A percentile compares a stretch with the other conserved stretches of the same genome.
Evolutionary conservation across 1,139 yeast species (phyloP).

Genomic region (Protomyces macrosporus): DNA sequence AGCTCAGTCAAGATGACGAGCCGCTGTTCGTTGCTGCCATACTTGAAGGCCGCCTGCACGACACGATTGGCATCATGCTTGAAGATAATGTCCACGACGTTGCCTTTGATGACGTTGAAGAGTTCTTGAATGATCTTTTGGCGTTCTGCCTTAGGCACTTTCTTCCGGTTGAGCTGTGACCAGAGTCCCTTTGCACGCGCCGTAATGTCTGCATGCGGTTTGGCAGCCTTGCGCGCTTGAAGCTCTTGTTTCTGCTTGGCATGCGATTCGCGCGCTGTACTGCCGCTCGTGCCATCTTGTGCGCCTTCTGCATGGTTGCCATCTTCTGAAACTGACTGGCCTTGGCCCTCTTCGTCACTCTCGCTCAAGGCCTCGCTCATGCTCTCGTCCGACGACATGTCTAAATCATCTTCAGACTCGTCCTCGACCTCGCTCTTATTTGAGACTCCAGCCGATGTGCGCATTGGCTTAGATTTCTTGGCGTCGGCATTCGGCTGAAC

Average conservation of each 20-base stretch:
- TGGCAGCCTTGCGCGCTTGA: conserved; percentile 76
- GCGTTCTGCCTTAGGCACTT: conserved; percentile 71
- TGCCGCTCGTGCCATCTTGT: conserved; percentile 29
- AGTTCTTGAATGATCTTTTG: conserved; percentile 75
- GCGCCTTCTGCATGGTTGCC: not conserved
- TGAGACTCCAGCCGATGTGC: not conserved
- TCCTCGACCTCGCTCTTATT: conserved; percentile 29
- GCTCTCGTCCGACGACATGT: conserved; percentile 31
- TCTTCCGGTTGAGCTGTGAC: conserved; percentile 86
- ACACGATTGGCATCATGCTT: conserved; percentile 97
- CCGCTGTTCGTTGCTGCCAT: conserved; percentile 74
- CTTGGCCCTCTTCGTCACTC: not conserved
- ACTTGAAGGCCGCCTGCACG: conserved; percentile 87
- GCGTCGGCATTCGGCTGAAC: not conserved
- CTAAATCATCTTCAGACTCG: conserved; percentile 37
- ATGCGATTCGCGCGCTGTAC: conserved; percentile 57
- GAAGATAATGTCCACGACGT: conserved; percentile 75
- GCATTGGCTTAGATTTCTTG: not conserved
- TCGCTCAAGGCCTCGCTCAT: conserved; percentile 16
- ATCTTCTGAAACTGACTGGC: not conserved
- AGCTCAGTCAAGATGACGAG: conserved; percentile 62
- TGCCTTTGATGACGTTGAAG: conserved; percentile 75
- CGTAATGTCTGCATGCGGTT: conserved; percentile 80
- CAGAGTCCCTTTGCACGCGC: conserved; percentile 80
- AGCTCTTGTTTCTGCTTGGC: conserved; percentile 75